Evolutionary conservation across 306 rosid genomes (phyloP), one percentile per base, ranked within the genome.

Genomic region (Ceratonia siliqua): DNA sequence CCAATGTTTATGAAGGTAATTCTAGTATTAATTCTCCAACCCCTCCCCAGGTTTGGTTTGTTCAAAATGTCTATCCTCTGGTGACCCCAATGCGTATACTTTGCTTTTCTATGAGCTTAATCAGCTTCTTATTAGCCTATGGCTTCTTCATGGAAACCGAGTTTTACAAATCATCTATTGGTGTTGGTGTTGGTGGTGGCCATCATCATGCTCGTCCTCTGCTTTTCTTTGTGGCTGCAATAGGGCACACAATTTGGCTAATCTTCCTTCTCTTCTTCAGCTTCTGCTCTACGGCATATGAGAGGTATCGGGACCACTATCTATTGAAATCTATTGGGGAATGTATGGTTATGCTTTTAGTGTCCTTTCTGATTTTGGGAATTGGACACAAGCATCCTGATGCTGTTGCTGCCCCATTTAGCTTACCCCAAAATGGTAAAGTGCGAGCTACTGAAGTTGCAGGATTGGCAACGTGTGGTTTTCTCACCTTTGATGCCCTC

Each of bases 51-150:
- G 14, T 57, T 20, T 79, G 83, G 83, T 10, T 73, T 8, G 63
- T 39, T 4, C 58, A 79, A n/a, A 73, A 79, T 10, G 79, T 73
- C 2, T 48, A 67, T n/a, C 79, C 83, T 38, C 56, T 58, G 25
- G 17, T 73, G 83, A 67, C 79, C 32, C 83, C 79, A 74, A 48
- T 36, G 79, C 79, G 76, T 67, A 55, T 79, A 22, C 43, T 42
- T 0, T 35, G 10, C 5, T 73, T 33, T 46, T 13, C 18, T 2
- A 4, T 65, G 2, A 5, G 75, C 20, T 13, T 17, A 2, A 24
- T 36, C 5, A 57, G 59, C 63, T 80, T 75, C 49, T 48, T 58
- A 28, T 49, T 80, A 10, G 76, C 76, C 1, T 57, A 43, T 36
- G 55, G 50, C 10, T 57, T 2, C 27, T 80, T 58, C 53, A 67